Evolutionary conservation across 768 basidiomycete species (phyloP).

Genomic region (Mrakia gelida): DNA sequence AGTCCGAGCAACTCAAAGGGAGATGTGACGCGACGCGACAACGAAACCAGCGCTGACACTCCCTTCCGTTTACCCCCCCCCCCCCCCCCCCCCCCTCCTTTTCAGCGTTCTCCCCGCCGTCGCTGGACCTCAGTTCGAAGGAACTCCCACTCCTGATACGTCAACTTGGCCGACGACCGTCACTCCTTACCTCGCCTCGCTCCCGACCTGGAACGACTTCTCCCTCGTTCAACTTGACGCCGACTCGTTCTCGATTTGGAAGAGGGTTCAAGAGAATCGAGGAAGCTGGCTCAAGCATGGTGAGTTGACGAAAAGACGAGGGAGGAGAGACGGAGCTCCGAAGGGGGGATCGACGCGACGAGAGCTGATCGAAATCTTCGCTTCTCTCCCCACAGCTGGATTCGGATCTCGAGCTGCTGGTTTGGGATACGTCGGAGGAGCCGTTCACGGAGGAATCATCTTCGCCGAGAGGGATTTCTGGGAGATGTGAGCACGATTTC

Average conservation of each 20-base stretch:
- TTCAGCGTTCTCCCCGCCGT: not conserved
- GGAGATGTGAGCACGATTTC: not conserved
- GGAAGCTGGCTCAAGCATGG: not conserved
- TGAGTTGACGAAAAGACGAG: not conserved
- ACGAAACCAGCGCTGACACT: no score
- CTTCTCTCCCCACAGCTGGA: not conserved
- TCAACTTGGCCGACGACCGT: not conserved
- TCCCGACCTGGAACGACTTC: conserved; percentile 24
- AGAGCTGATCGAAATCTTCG: not conserved
- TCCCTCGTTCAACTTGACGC: conserved; percentile 5
- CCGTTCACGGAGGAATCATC: conserved; percentile 9
- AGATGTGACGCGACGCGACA: no score
- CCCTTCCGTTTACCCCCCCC: no score
- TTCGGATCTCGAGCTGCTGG: conserved; percentile 5
- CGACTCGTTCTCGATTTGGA: conserved; percentile 18
- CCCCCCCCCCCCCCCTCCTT: not conserved
- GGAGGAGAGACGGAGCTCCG: no score
- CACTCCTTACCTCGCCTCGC: conserved; percentile 21
- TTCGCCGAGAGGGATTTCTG: conserved; percentile 17
- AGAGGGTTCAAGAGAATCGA: not conserved
- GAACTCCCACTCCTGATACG: not conserved
- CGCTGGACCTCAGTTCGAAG: conserved; percentile 14
- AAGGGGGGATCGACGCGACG: no score
- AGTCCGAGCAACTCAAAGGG: no score
- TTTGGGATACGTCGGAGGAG: conserved; percentile 19